Percentiles rank a stretch among this genome's conserved stretches.
Evolutionary conservation across 2,329 filamentous ascomycete genomes (phyloP).

Genomic region (Penicillium freii): DNA sequence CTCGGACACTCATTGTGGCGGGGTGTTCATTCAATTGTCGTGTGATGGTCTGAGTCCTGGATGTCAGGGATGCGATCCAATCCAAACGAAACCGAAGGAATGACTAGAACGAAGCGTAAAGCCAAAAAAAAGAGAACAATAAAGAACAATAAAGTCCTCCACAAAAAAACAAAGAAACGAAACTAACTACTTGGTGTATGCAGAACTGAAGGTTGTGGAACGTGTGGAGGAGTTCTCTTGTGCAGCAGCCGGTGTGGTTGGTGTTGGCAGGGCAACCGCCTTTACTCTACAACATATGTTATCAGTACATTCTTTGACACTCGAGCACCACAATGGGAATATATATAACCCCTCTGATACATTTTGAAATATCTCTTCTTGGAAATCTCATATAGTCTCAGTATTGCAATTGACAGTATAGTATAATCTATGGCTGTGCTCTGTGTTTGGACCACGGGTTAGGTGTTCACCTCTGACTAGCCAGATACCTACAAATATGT

Average conservation of each 20-base stretch:
- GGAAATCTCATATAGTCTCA: neutral
- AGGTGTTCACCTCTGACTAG: neutral
- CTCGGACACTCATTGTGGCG: conserved; percentile 60
- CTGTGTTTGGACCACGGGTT: neutral
- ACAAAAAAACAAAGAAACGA: conserved; percentile 12
- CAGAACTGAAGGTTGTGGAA: conserved; percentile 14
- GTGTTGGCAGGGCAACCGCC: conserved; percentile 25
- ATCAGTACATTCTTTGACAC: neutral
- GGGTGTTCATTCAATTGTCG: conserved; percentile 8
- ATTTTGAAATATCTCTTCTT: neutral
- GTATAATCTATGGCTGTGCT: neutral
- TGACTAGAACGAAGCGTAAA: conserved; percentile 3
- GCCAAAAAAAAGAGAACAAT: conserved; percentile 5
- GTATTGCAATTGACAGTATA: neutral
- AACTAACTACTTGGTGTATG: conserved; percentile 23
- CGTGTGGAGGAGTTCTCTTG: conserved; percentile 21
- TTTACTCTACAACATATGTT: neutral
- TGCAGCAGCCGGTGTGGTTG: conserved; percentile 8
- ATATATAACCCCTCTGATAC: neutral
- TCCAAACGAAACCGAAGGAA: conserved; percentile 11
- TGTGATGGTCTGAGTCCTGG: neutral
- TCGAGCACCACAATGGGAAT: neutral
- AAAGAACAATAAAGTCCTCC: conserved; percentile 15
- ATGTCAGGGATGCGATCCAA: neutral
- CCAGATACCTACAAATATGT: neutral